Evolutionary conservation across 345 rosid species (phyloP), one percentile per base, ranked within the genome.

Genomic region (Brassica juncea): DNA sequence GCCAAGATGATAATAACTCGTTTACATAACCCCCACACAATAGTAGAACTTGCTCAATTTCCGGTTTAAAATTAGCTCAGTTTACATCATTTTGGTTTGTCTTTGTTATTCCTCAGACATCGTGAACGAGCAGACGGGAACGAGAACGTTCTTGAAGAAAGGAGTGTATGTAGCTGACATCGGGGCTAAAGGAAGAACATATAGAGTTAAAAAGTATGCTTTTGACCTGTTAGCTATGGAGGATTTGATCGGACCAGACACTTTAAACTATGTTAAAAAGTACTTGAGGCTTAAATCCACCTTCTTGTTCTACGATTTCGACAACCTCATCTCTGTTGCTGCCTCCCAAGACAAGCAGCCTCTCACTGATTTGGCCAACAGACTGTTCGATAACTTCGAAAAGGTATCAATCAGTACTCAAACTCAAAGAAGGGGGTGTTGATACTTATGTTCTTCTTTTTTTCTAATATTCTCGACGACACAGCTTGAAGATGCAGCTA

Each of bases 161-260:
- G 95, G 92, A 31, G 67, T 92, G 5, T 92, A 86, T 49, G 73
- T 92, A 31, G 91, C 94, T 4, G 78, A 94, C 69, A 86, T 91
- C 8, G 92, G 90, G 67, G 73, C 85, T 1, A 72, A 86, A 82
- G 89, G 88, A 4, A 86, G 95, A 68, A 85, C 64, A 67, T 86
- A 85, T 42, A 88, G 97, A 88, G 71, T 94, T 19, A 89, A 81
- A 83, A 92, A 87, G 77, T 84, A 86, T 57, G 90, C 95, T 12
- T 91, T 92, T 73, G 97, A 92, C 88, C 88, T 90, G 9, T 68
- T 90, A 27, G 99, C 99, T 8, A 81, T 91, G 95, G 97, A 80
- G 61, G 97, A 90, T 84, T 81, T 94, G 90, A 86, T 92, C 59
- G 91, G 89, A 84, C 89, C 89, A 7, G 95, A 89, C 35, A 90